Evolutionary conservation across 73 alveolate genomes (phyloP).

Genomic region (Symbiodinium natans): DNA sequence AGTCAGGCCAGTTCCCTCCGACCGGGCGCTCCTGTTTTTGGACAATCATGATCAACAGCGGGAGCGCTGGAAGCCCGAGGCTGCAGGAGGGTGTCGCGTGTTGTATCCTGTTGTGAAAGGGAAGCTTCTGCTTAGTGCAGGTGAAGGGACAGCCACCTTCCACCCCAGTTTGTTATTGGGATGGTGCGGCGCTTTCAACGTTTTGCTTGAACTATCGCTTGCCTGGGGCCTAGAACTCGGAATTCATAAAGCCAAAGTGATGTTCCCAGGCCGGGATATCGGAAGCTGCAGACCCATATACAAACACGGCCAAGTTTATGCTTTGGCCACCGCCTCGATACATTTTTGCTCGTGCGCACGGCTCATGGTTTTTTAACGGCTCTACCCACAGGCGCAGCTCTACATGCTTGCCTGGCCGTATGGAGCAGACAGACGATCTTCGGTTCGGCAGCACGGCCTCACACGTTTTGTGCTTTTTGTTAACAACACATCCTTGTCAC

Average conservation of each 20-base stretch:
- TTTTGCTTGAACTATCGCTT: too few species aligned
- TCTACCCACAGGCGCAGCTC: neutral
- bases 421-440: neutral
- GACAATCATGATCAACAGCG: conserved; percentile 73
- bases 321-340: neutral
- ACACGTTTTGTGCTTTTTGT: too few species aligned
- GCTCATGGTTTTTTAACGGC: neutral
- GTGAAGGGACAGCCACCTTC: conserved; percentile 20
- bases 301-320: conserved; percentile 41
- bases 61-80: conserved; percentile 61
- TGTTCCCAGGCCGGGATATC: conserved; percentile 12
- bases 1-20: conserved; percentile 20
- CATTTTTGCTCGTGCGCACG: too few species aligned
- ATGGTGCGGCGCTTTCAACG: neutral
- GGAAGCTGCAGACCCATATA: conserved; percentile 29
- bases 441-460: neutral
- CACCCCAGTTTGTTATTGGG: conserved; percentile 45
- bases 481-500: too few species aligned
- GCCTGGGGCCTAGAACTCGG: neutral
- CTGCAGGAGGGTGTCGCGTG: too few species aligned
- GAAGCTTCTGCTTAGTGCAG: neutral
- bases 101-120: too few species aligned
- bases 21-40: neutral
- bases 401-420: conserved; percentile 37
- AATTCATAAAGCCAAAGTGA: neutral